Evolutionary conservation across 306 rosid species (phyloP), one percentile per base, ranked within the genome.

Genomic region (Echinosophora koreensis): DNA sequence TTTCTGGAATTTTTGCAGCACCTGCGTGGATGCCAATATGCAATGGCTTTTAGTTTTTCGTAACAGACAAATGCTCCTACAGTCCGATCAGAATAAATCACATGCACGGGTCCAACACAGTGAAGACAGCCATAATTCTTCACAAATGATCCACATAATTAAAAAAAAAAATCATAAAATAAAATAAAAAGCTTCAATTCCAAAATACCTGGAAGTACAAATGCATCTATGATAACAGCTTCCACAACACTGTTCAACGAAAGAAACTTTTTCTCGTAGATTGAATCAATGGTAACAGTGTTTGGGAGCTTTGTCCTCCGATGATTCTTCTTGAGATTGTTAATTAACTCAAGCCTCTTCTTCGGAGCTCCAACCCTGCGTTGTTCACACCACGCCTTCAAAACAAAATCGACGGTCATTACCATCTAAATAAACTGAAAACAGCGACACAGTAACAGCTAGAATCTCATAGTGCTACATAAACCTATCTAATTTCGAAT

Each of bases 321-420:
- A 61, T 86, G 68, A 61, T 89, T 81, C 87, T 84, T 87, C 81
- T 78, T 87, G 57, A 90, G 82, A 13, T 83, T 81, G 64, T 78
- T 82, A 49, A 89, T 78, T 13, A 85, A 77, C 65, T 94, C 98
- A 0, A 87, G 88, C 82, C 89, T 83, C 84, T 90, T 94, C 86
- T 80, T 94, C n/a, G 88, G 84, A 61, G 88, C 95, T 10, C 93
- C 84, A 18, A 79, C 84, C 72, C 97, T 86, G 17, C 80, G 90
- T 34, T 90, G 95, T 80, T 90, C 98, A 71, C 67, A 77, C 95
- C 98, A 94, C 0, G 93, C 90, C 98, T 94, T 80, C 70, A 78
- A 41, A 55, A 69, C 47, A 77, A 83, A 85, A 76, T 18, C 30
- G 78, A 9, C 56, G n/a, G 10, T 11, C 50, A 44, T 9, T 10